Conservation (phyloP, 2,329 filamentous ascomycete genomes). For the Torrubiella hemipterigena region DNA sequence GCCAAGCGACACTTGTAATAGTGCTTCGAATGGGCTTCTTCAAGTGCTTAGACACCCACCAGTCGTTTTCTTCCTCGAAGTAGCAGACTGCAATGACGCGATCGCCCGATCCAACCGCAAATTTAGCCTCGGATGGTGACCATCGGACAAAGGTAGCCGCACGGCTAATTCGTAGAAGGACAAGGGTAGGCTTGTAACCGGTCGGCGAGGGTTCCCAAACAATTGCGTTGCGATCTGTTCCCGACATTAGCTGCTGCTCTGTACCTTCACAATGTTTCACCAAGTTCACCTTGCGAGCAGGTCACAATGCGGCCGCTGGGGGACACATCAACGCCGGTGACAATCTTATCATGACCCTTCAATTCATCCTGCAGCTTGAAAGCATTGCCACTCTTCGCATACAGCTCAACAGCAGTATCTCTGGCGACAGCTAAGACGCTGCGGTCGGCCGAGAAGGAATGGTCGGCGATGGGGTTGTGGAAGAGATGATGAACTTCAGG, state of each 20-base stretch:
- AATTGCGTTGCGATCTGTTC: conserved; percentile 82
- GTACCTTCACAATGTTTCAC: conserved; percentile 1
- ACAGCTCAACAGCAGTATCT: conserved; percentile 84
- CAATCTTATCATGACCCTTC: conserved; percentile 92
- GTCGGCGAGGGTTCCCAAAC: conserved; percentile 92
- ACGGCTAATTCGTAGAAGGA: conserved; percentile 91
- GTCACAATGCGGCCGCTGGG: conserved; percentile 91
- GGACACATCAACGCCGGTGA: conserved; percentile 93
- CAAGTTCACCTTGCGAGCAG: conserved; percentile 72
- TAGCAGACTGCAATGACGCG: conserved; percentile 95
- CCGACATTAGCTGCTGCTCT: conserved; percentile 3
- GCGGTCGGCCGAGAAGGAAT: conserved; percentile 93
- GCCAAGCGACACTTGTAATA: conserved; percentile 90
- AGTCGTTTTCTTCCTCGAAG: conserved; percentile 98
- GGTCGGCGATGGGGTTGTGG: conserved; percentile 90
- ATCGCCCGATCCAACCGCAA: conserved; percentile 92
- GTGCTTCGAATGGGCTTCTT: conserved; percentile 99
- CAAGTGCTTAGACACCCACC: conserved; percentile 99
- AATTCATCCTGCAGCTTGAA: conserved; percentile 86
- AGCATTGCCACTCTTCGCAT: conserved; percentile 57
- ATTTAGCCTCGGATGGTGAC: conserved; percentile 94
- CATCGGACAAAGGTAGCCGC: conserved; percentile 95
- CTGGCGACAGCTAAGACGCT: conserved; percentile 80
- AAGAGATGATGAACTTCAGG: conserved; percentile 96
- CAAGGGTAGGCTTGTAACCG: conserved; percentile 93